Conservation (phyloP, 306 rosid genomes). For the Lablab purpureus region DNA sequence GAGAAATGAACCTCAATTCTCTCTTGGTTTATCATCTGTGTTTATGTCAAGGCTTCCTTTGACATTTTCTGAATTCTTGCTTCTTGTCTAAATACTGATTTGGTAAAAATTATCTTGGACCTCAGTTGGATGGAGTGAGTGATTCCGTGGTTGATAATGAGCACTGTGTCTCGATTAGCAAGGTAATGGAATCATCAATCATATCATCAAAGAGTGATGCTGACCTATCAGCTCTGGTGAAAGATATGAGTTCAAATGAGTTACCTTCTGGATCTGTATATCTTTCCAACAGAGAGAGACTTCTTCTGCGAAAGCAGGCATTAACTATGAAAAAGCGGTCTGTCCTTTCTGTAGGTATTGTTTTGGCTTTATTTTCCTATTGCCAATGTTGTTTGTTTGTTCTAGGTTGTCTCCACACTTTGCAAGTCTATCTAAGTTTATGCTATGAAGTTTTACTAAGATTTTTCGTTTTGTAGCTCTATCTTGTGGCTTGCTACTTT, state of each 20-base stretch:
- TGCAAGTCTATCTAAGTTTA: neutral
- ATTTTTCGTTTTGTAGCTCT: constrained; percentile 24
- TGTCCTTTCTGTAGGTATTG: constrained; percentile 81
- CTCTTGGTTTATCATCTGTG: constrained; percentile 46
- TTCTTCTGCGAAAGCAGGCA: constrained; percentile 85
- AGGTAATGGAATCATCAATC: constrained; percentile 49
- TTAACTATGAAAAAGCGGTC: constrained; percentile 78
- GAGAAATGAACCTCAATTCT: constrained; percentile 45
- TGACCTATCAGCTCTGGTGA: constrained; percentile 47
- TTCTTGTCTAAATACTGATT: constrained; percentile 41
- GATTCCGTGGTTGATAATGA: constrained; percentile 46
- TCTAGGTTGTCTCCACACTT: constrained; percentile 23
- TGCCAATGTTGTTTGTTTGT: neutral
- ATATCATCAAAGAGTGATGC: constrained; percentile 45
- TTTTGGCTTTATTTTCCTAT: constrained; percentile 30
- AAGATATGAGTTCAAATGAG: constrained; percentile 42
- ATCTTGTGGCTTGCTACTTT: neutral
- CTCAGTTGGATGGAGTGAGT: constrained; percentile 60
- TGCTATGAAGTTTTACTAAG: neutral
- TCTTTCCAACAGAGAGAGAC: constrained; percentile 87
- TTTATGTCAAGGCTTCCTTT: constrained; percentile 45
- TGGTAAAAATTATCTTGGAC: constrained; percentile 43
- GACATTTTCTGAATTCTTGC: constrained; percentile 29
- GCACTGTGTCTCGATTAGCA: constrained; percentile 36
- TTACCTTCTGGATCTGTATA: constrained; percentile 52